These are phyloP conservation scores for Boletus subcaerulescens DNA, from an alignment of 768 basidiomycete genomes.

Conservation along the genomic window DNA sequence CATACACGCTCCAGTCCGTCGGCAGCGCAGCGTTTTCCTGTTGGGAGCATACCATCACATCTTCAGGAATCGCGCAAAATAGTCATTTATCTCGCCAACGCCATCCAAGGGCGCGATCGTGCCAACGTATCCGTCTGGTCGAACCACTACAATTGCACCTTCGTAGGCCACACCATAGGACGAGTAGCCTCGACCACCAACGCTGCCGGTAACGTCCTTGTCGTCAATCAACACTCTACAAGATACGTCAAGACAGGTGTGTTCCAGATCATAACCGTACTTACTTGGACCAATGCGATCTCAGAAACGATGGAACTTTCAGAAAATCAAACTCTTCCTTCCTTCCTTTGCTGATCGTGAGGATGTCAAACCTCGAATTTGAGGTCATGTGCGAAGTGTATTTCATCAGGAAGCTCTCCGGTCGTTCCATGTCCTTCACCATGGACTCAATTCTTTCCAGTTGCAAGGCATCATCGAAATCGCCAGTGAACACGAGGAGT, in stretches of 20 bases:
- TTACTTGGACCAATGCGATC: constrained; percentile 44
- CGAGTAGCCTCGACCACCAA: constrained; percentile 54
- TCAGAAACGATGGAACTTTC: constrained; percentile 32
- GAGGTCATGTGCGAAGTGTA: constrained; percentile 22
- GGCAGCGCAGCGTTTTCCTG: background rate
- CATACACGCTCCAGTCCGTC: background rate
- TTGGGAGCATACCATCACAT: background rate
- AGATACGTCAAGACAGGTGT: background rate
- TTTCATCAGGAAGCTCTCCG: constrained; percentile 26
- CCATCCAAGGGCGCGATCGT: constrained; percentile 48
- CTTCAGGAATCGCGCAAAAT: constrained; percentile 47
- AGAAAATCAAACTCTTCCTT: constrained; percentile 35
- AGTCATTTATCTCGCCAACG: constrained; percentile 36
- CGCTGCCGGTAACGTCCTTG: constrained; percentile 37
- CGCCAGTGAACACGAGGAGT: constrained; percentile 44
- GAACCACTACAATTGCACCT: constrained; percentile 30
- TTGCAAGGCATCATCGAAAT: constrained; percentile 24
- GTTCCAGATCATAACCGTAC: constrained; percentile 1
- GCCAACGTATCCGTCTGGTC: constrained; percentile 55
- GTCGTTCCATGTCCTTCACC: constrained; percentile 26
- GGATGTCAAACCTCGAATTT: constrained; percentile 29
- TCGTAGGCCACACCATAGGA: constrained; percentile 44
- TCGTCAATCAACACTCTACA: constrained; percentile 62
- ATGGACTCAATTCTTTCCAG: constrained; percentile 22
- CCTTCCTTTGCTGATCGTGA: constrained; percentile 26